phyloP scores from a whole-genome alignment of 2,329 filamentous ascomycete genomes.

The Penicillium sp. region DNA sequence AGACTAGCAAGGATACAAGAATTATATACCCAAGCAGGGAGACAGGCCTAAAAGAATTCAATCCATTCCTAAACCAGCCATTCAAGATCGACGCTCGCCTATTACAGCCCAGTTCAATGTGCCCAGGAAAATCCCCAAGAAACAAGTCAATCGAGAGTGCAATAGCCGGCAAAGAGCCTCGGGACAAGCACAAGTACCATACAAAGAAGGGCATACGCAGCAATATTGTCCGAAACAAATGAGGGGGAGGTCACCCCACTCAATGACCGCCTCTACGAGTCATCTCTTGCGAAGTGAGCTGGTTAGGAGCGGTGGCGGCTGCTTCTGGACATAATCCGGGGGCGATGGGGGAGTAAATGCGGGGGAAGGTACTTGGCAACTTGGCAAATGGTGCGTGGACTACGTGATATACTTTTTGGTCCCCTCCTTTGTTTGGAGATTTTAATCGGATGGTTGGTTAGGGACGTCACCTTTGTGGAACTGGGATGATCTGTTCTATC shows the following conservation, averaged over 20 bases:
- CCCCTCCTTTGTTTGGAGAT: neutral
- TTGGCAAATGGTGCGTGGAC: neutral
- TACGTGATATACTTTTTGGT: neutral
- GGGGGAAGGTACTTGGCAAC: constrained; percentile 9
- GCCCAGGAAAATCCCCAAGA: neutral
- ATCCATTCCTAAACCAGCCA: neutral
- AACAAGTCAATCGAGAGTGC: neutral
- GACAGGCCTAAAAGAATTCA: too few relatives aligned
- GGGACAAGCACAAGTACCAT: neutral
- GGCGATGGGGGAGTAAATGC: constrained; percentile 1
- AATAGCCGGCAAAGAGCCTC: constrained; percentile 17
- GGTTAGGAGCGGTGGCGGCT: neutral
- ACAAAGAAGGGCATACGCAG: neutral
- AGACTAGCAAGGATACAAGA: neutral
- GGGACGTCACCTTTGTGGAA: neutral
- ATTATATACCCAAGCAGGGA: neutral
- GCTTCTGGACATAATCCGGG: constrained; percentile 8
- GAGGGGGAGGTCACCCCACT: constrained; percentile 7
- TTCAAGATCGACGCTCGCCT: constrained; percentile 1
- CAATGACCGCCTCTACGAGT: neutral
- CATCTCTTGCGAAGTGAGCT: neutral
- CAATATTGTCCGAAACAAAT: constrained; percentile 5
- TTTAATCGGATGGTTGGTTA: neutral
- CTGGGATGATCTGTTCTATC: neutral
- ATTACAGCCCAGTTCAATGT: neutral